Percentiles rank a stretch among this genome's conserved stretches.
phyloP scores from a whole-genome alignment of 1,284 basidiomycete species.

The Schizophyllum commune region DNA sequence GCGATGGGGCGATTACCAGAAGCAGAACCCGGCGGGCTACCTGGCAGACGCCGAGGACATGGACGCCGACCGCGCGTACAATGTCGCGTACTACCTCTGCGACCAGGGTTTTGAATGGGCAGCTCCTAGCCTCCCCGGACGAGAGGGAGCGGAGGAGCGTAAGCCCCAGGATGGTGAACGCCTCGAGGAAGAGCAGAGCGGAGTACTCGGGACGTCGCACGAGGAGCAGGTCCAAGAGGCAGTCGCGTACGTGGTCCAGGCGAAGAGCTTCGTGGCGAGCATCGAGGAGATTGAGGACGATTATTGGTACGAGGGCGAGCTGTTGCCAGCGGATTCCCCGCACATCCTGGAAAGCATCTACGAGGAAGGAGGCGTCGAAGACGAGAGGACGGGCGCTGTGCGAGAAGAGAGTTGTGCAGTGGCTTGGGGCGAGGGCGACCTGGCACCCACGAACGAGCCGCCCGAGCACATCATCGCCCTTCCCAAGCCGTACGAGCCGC shows the following conservation, averaged over 20 bases:
- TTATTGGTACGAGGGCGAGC: not conserved
- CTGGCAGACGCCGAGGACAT: not conserved
- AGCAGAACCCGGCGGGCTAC: not conserved
- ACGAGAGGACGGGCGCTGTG: not conserved
- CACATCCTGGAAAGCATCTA: not conserved
- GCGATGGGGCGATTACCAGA: not conserved
- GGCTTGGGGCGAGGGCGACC: too few species aligned
- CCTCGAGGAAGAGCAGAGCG: too few species aligned
- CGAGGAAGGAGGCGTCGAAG: not conserved
- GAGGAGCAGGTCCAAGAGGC: not conserved
- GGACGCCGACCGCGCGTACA: not conserved
- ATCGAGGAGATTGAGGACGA: not conserved
- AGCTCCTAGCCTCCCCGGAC: not conserved
- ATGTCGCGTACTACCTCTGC: not conserved
- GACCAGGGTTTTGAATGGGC: not conserved
- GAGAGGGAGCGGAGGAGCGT: not conserved
- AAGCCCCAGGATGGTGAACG: too few species aligned
- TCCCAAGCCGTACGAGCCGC: too few species aligned
- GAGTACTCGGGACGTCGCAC: too few species aligned
- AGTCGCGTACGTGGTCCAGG: not conserved
- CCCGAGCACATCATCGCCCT: too few species aligned
- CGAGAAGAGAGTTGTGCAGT: not conserved
- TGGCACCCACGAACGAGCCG: too few species aligned
- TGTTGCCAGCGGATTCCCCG: not conserved
- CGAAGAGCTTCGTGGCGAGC: not conserved